Percentiles rank a stretch among this genome's conserved stretches.
phyloP scores from a whole-genome alignment of 805 yeast genomes.

The Ogataea pini region DNA sequence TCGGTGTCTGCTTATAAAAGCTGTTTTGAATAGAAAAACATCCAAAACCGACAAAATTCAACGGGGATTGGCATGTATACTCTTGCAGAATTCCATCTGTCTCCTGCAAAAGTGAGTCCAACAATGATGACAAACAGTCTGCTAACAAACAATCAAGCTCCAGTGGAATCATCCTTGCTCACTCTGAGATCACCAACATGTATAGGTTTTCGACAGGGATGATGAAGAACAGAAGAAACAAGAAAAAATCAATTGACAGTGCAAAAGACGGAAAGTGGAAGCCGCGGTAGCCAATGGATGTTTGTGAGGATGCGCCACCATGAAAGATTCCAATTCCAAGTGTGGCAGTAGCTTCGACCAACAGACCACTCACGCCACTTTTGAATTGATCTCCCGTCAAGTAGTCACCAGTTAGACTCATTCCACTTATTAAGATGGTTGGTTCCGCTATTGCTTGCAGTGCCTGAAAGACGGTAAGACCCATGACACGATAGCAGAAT shows the following conservation, averaged over 20 bases:
- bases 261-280: slow-evolving; percentile 42
- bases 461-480: slow-evolving; percentile 46
- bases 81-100: slow-evolving; percentile 41
- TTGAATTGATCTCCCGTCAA: slow-evolving; percentile 20
- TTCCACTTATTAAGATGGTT: slow-evolving; percentile 37
- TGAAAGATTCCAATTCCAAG: slow-evolving; percentile 42
- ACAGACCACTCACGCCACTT: slow-evolving; percentile 17
- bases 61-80: slow-evolving; percentile 44
- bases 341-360: slow-evolving; percentile 28
- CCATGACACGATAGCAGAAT: slow-evolving; percentile 42
- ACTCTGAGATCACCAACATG: slow-evolving; percentile 19
- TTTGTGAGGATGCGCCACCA: slow-evolving; percentile 46
- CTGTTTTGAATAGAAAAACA: slow-evolving; percentile 35
- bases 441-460: slow-evolving; percentile 48
- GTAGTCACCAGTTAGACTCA: slow-evolving; percentile 27
- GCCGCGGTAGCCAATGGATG: slow-evolving; percentile 41
- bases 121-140: slow-evolving; percentile 42
- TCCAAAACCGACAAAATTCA: slow-evolving; percentile 36
- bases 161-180: slow-evolving; percentile 21
- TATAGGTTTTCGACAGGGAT: slow-evolving; percentile 34
- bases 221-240: slow-evolving; percentile 25
- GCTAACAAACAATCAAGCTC: slow-evolving; percentile 30
- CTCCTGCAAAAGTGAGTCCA: slow-evolving; percentile 49
- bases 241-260: slow-evolving; percentile 18
- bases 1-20: slow-evolving; percentile 18